Percentiles rank a stretch among this genome's conserved stretches.
phyloP scores from a whole-genome alignment of 257 asterid species.

The Thymus mandschuricus region DNA sequence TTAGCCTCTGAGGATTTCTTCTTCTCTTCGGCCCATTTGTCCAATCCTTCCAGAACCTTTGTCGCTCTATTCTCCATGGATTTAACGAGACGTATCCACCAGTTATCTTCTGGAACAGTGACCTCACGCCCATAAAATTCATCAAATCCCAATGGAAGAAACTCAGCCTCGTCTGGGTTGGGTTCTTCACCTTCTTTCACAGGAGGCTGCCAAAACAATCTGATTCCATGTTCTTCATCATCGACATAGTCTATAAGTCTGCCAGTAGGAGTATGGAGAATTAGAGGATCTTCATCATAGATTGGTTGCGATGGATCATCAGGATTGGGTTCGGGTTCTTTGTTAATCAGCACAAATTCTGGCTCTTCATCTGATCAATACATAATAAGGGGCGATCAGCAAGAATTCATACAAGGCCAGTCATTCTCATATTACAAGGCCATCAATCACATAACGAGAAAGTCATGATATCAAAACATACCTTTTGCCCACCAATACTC shows the following conservation, averaged over 20 bases:
- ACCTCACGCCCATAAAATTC: constrained; percentile 76
- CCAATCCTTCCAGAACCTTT: constrained; percentile 43
- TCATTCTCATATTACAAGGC: background rate
- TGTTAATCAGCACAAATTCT: constrained; percentile 74
- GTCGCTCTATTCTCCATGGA: constrained; percentile 45
- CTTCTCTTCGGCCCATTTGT: constrained; percentile 73
- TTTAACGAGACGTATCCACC: constrained; percentile 41
- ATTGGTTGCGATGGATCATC: constrained; percentile 75
- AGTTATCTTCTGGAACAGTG: constrained; percentile 34
- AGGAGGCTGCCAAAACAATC: constrained; percentile 87
- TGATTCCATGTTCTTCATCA: constrained; percentile 85
- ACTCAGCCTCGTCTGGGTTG: constrained; percentile 60
- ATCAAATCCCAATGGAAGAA: constrained; percentile 86
- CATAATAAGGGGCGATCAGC: constrained; percentile 20
- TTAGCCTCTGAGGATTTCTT: constrained; percentile 55
- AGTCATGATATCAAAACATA: constrained; percentile 14
- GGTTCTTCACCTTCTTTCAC: constrained; percentile 58
- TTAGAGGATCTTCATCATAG: constrained; percentile 78
- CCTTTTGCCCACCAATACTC: constrained; percentile 81
- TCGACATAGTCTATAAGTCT: constrained; percentile 81
- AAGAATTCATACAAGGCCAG: background rate
- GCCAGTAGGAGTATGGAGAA: constrained; percentile 91
- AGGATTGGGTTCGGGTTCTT: constrained; percentile 94
- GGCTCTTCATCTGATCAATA: constrained; percentile 63
- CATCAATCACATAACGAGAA: constrained; percentile 14